Conservation (phyloP, 2,329 filamentous ascomycete genomes). For the Sclerotinia spermophila region DNA sequence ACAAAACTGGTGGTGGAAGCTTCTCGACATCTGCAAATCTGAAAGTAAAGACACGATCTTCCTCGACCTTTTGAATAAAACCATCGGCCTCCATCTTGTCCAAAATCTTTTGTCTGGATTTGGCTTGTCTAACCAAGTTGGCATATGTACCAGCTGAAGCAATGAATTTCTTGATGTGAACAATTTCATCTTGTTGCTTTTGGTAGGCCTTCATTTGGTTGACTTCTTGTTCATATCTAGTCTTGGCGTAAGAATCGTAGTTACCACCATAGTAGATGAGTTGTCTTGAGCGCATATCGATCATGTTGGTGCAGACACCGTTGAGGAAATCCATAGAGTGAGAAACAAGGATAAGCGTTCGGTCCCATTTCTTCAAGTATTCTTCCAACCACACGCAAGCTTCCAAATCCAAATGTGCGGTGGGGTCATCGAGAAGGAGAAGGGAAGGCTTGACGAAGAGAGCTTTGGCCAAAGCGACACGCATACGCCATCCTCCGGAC, state of each 20-base stretch:
- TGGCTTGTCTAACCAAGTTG: constrained; percentile 98
- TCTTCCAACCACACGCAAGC: constrained; percentile 99
- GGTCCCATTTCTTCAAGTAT: constrained; percentile 99
- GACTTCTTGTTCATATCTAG: constrained; percentile 84
- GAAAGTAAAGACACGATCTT: constrained; percentile 92
- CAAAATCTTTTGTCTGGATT: constrained; percentile 98
- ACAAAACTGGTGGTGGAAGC: constrained; percentile 93
- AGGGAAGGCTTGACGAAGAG: constrained; percentile 97
- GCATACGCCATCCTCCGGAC: constrained; percentile 99
- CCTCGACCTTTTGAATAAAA: constrained; percentile 85
- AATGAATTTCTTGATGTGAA: constrained; percentile 99
- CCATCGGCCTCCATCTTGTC: constrained; percentile 99
- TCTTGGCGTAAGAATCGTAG: constrained; percentile 98
- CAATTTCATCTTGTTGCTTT: constrained; percentile 99
- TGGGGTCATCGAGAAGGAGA: constrained; percentile 94
- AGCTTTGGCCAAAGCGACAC: constrained; percentile 94
- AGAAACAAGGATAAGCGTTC: constrained; percentile 91
- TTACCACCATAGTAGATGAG: constrained; percentile 99
- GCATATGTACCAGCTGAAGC: constrained; percentile 99
- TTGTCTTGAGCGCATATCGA: constrained; percentile 89
- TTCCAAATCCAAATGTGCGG: constrained; percentile 97
- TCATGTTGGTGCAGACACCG: constrained; percentile 97
- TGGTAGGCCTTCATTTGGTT: constrained; percentile 99
- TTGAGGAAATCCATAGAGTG: constrained; percentile 99
- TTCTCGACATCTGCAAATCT: constrained; percentile 98